Evolutionary conservation across 352 stramenopile species (phyloP).

Genomic region (Elongisporangium prolatum): DNA sequence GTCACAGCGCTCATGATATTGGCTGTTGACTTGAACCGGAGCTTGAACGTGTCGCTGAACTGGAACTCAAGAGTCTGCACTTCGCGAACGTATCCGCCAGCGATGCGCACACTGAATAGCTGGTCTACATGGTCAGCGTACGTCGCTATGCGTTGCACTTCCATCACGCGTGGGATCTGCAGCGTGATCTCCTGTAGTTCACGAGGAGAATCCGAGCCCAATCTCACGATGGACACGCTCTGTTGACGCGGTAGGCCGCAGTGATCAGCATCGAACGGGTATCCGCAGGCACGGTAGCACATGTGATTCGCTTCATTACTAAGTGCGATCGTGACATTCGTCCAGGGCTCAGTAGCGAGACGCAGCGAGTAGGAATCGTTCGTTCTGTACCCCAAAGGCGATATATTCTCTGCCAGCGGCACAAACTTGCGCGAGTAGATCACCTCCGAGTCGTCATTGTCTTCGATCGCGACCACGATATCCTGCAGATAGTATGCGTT

Average conservation of each 20-base stretch:
- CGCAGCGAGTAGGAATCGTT: constrained; percentile 39
- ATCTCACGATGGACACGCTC: constrained; percentile 44
- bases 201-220: constrained; percentile 52
- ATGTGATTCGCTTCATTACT: constrained; percentile 57
- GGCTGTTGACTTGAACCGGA: constrained; percentile 25
- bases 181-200: constrained; percentile 64
- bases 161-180: constrained; percentile 40
- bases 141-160: constrained; percentile 61
- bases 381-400: constrained; percentile 13
- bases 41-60: constrained; percentile 50
- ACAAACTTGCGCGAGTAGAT: constrained; percentile 42
- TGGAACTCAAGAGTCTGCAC: constrained; percentile 39
- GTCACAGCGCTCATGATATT: constrained; percentile 22
- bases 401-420: constrained; percentile 23
- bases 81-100: constrained; percentile 38
- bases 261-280: constrained; percentile 36
- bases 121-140: constrained; percentile 59
- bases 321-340: constrained; percentile 71
- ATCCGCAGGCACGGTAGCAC: constrained; percentile 73
- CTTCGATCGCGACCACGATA: constrained; percentile 61
- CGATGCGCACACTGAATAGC: constrained; percentile 31
- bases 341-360: constrained; percentile 56
- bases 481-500: constrained; percentile 47
- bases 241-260: constrained; percentile 69
- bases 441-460: constrained; percentile 55